Conservation (phyloP, 805 yeast species). For the Candida takata region DNA sequence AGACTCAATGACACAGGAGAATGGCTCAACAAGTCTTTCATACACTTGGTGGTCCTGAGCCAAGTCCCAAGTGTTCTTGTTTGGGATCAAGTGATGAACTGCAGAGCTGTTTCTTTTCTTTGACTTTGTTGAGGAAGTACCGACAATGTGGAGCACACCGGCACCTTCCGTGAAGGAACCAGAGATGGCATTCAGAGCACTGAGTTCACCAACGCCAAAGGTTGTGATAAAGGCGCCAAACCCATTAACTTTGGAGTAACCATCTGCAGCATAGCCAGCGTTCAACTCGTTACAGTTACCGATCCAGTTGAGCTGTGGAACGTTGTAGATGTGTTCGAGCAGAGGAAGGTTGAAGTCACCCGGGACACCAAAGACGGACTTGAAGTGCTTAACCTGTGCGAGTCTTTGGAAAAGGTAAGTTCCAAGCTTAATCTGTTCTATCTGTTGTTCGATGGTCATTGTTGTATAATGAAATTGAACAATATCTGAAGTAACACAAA, state of each 20-base stretch:
- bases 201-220: slow-evolving; percentile 85
- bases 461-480: too few relatives aligned
- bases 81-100: slow-evolving; percentile 48
- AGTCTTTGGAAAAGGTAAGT: slow-evolving; percentile 60
- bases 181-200: slow-evolving; percentile 76
- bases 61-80: slow-evolving; percentile 34
- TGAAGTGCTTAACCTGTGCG: slow-evolving; percentile 40
- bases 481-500: too few relatives aligned
- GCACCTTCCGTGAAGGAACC: slow-evolving; percentile 81
- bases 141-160: slow-evolving; percentile 81
- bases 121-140: slow-evolving; percentile 51
- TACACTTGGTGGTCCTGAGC: slow-evolving; percentile 53
- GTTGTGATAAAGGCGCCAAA: slow-evolving; percentile 42
- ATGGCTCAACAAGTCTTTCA: slow-evolving; percentile 46
- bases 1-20: slow-evolving; percentile 48
- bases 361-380: slow-evolving; percentile 66
- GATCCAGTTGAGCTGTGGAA: slow-evolving; percentile 53
- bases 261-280: slow-evolving; percentile 88
- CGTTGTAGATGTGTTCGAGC: slow-evolving; percentile 56
- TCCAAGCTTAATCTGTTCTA: slow-evolving; percentile 39
- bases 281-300: slow-evolving; percentile 87
- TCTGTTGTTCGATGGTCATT: slow-evolving; percentile 15
- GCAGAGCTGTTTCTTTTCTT: slow-evolving; percentile 22
- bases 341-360: slow-evolving; percentile 66
- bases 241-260: slow-evolving; percentile 54